Conservation (phyloP, 1,284 basidiomycete genomes). For the Limonomyces culmigenus region DNA sequence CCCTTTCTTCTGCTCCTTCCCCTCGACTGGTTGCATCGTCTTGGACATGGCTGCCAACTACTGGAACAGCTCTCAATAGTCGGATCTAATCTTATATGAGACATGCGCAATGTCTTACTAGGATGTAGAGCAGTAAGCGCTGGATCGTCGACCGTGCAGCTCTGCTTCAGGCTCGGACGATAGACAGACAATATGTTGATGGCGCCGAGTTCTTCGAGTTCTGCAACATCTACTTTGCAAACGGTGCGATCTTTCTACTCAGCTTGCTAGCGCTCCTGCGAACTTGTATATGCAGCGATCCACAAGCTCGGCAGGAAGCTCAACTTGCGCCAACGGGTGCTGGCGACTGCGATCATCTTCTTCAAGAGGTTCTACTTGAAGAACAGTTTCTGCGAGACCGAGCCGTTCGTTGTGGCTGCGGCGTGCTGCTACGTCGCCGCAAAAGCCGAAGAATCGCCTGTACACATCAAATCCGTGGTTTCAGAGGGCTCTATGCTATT, state of each 20-base stretch:
- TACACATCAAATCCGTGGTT: conserved; percentile 90
- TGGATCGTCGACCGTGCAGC: conserved; percentile 79
- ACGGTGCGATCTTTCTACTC: conserved; percentile 31
- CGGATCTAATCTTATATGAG: conserved; percentile 15
- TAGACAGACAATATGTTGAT: conserved; percentile 65
- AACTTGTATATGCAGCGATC: conserved; percentile 35
- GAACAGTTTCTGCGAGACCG: conserved; percentile 86
- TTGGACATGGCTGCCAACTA: conserved; percentile 72
- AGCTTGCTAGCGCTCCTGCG: not conserved
- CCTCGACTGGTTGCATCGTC: too few relatives aligned
- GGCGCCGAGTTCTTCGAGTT: conserved; percentile 62
- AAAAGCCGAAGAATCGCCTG: conserved; percentile 90
- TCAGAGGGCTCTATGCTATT: conserved; percentile 70
- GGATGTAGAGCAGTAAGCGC: conserved; percentile 59
- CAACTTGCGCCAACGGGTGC: conserved; percentile 71
- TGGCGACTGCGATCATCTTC: conserved; percentile 87
- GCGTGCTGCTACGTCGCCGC: conserved; percentile 93
- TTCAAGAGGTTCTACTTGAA: conserved; percentile 92
- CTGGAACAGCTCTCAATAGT: conserved; percentile 63
- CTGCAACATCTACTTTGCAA: conserved; percentile 73
- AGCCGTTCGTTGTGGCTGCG: conserved; percentile 82
- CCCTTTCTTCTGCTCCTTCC: too few relatives aligned
- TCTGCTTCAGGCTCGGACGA: conserved; percentile 49
- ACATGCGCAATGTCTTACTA: not conserved
- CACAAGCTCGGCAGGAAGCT: conserved; percentile 79